Conservation (phyloP, 345 rosid species). For the Citrus maxima region DNA sequence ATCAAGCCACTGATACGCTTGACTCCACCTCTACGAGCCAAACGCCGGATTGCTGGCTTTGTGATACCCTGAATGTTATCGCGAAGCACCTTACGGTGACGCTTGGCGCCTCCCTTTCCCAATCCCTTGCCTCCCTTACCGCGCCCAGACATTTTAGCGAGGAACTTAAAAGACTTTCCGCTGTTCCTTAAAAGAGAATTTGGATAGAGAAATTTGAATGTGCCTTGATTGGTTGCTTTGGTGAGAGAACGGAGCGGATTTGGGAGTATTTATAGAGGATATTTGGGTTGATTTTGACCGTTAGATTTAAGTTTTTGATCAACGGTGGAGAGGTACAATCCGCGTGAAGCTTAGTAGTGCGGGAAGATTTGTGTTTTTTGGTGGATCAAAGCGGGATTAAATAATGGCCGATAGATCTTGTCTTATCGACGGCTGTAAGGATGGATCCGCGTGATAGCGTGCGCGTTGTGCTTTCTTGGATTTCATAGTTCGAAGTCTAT, state of each 20-base stretch:
- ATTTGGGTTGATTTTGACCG: not conserved
- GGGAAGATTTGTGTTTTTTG: not conserved
- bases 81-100: slow-evolving; percentile 53
- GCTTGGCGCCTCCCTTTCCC: slow-evolving; percentile 60
- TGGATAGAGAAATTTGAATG: too few species aligned
- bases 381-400: not conserved
- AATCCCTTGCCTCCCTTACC: slow-evolving; percentile 67
- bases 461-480: not conserved
- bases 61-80: slow-evolving; percentile 65
- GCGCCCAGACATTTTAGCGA: slow-evolving; percentile 43
- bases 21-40: slow-evolving; percentile 54
- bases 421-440: not conserved
- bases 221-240: too few species aligned
- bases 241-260: not conserved
- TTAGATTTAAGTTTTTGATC: not conserved
- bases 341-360: not conserved
- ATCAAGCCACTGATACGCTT: slow-evolving; percentile 55
- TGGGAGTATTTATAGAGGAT: not conserved
- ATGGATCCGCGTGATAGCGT: not conserved
- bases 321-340: not conserved
- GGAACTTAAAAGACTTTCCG: not conserved
- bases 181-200: not conserved
- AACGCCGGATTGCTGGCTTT: slow-evolving; percentile 43
- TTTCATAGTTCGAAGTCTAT: not conserved
- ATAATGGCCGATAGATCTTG: not conserved